Base-by-base conservation (phyloP, 2,329 filamentous ascomycete genomes). In the Aureobasidium sp. region DNA sequence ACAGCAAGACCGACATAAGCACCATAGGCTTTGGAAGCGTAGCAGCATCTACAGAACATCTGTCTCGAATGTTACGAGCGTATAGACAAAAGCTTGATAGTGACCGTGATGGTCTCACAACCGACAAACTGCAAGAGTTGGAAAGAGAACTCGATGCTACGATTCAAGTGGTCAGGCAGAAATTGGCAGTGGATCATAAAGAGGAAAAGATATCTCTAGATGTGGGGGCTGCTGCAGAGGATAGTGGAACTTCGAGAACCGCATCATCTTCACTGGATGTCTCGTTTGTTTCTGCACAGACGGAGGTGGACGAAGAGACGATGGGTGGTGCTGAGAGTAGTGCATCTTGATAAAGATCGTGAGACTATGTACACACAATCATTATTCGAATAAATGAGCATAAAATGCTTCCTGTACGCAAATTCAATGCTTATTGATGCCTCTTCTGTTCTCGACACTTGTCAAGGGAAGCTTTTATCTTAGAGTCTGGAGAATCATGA, bases 121-220 rank as follows among this genome's bases (percentile, higher is more conserved):
- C 75, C 0, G 82, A 87, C 45, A 76, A 81, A 1, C 79, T 84
- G 1, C 81, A 81, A 59, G 87, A 89, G 63, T 77, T 91, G 2
- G 86, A 90, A 69, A 79, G 81, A 27, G 88, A 91, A 72, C 78
- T 91, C 16, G 82, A 82, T 36, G 74, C 81, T 6, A 85, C 84
- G 3, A 74, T 80, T 20, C 72, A 63, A 18, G 29, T 58, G 31
- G 65, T 59, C 0, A 38, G 51, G 20, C 38, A 58, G 40, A 66
- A 66, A 11, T 20, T 59, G 47, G 25, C 38, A 40, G 38, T 16
- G 15, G 27, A 38, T 10, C 33, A 50, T 10, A 53, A 42, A 29
- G 31, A 75, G 74, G 29, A 67, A 75, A 2, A 89, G 63, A 77
- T 90, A 2, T 86, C 89, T 68, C 79, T 81, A 23, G 88, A 91